Percentiles rank a stretch among this genome's conserved stretches.
phyloP scores from a whole-genome alignment of 1,284 basidiomycete species.

The Boletus smithii region DNA sequence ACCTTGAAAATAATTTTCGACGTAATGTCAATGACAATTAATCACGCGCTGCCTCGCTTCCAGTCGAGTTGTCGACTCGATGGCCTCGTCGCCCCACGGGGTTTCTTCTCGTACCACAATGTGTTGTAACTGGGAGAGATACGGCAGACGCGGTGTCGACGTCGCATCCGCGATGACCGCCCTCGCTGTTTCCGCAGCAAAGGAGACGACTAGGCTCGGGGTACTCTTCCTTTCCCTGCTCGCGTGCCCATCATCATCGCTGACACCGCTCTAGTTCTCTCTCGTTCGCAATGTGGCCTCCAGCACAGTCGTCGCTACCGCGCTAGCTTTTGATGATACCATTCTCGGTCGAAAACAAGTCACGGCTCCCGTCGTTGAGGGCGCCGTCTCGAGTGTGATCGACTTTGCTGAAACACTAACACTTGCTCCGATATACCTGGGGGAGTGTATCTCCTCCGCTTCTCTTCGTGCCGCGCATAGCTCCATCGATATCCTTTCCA shows the following conservation, averaged over 20 bases:
- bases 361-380: conserved; percentile 53
- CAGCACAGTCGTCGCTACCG: conserved; percentile 53
- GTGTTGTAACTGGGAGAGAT: conserved; percentile 53
- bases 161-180: conserved; percentile 59
- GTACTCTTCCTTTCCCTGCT: conserved; percentile 40
- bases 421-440: conserved; percentile 67
- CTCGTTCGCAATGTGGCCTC: conserved; percentile 61
- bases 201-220: conserved; percentile 61
- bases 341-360: conserved; percentile 59
- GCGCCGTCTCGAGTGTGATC: conserved; percentile 58
- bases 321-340: conserved; percentile 57
- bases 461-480: conserved; percentile 68
- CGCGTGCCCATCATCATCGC: neutral
- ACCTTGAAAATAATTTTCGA: conserved; percentile 1
- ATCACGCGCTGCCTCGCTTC: conserved; percentile 23
- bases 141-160: conserved; percentile 59
- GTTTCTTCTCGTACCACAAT: conserved; percentile 18
- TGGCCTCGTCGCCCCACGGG: conserved; percentile 22
- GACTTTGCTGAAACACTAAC: conserved; percentile 66
- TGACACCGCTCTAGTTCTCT: conserved; percentile 49
- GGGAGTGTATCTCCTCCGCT: conserved; percentile 73
- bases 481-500: conserved; percentile 67
- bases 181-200: conserved; percentile 64
- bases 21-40: conserved; percentile 11
- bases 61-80: conserved; percentile 8